These are phyloP conservation scores for Aspergillus brunneoviolaceus DNA, from an alignment of 2,329 filamentous ascomycete species.

Conservation along the genomic window DNA sequence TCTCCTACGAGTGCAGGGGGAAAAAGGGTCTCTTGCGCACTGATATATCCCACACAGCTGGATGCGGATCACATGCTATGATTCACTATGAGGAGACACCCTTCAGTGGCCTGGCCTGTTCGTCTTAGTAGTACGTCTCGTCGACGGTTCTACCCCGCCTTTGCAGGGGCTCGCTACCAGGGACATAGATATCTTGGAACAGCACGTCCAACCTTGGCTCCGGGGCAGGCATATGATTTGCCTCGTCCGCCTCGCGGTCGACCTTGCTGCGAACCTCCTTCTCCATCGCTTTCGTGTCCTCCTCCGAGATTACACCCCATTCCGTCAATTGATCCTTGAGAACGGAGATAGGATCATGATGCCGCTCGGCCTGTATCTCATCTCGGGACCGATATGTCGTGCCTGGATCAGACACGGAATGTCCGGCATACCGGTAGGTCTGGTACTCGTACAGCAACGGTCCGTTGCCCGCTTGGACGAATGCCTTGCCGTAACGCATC, in stretches of 20 bases:
- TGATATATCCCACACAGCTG: neutral
- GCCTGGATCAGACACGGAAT: constrained; percentile 98
- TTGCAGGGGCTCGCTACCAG: constrained; percentile 78
- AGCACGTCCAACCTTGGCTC: constrained; percentile 76
- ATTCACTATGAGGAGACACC: constrained; percentile 2
- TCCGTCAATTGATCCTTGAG: constrained; percentile 94
- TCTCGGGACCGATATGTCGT: constrained; percentile 97
- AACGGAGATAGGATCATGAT: constrained; percentile 92
- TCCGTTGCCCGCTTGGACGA: constrained; percentile 74
- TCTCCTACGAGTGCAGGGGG: neutral
- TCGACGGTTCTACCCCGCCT: constrained; percentile 80
- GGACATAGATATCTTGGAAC: constrained; percentile 91
- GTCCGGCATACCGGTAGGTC: constrained; percentile 95
- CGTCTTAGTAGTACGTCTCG: constrained; percentile 74
- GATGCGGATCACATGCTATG: constrained; percentile 4
- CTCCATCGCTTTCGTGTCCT: constrained; percentile 89
- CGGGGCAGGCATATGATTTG: constrained; percentile 80
- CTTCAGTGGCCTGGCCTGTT: neutral
- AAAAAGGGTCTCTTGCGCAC: neutral
- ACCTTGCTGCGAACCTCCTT: constrained; percentile 83
- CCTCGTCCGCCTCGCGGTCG: constrained; percentile 80
- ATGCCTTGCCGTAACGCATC: constrained; percentile 86
- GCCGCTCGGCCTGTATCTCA: constrained; percentile 92
- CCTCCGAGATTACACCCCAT: constrained; percentile 83
- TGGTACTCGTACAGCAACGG: constrained; percentile 95